Conservation (phyloP, 176 grass and related monocot species). For the Oropetium thomaeum region DNA sequence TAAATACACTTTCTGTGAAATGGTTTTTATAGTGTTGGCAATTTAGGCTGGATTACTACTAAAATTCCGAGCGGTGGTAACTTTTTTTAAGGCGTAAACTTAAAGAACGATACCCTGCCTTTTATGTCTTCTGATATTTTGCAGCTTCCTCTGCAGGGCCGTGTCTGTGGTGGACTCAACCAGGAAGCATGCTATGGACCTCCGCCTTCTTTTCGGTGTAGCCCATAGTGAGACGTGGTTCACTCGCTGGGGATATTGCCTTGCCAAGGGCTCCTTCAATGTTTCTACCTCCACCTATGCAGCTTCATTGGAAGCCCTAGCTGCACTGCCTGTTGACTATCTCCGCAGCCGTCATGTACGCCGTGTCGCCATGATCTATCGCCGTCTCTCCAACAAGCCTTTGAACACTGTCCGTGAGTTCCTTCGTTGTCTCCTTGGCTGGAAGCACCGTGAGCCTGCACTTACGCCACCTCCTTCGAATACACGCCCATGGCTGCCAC, state of each 20-base stretch:
- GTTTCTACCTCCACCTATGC: constrained; percentile 56
- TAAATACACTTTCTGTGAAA: not conserved
- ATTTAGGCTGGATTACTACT: not conserved
- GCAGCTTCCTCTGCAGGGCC: constrained; percentile 43
- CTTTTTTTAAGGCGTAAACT: not conserved
- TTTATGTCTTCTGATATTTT: constrained; percentile 25
- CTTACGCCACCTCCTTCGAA: constrained; percentile 4
- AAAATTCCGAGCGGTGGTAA: constrained; percentile 14
- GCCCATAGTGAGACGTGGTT: constrained; percentile 75
- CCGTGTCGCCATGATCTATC: constrained; percentile 56
- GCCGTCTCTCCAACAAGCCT: constrained; percentile 50
- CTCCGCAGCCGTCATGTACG: constrained; percentile 64
- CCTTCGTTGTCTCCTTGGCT: constrained; percentile 66
- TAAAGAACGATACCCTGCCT: not conserved
- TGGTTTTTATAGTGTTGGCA: not conserved
- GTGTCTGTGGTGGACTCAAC: constrained; percentile 75
- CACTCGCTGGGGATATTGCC: constrained; percentile 79
- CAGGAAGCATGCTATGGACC: constrained; percentile 58
- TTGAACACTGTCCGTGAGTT: constrained; percentile 63
- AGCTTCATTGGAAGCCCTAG: constrained; percentile 50
- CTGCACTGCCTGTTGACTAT: constrained; percentile 51
- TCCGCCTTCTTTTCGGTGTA: constrained; percentile 74
- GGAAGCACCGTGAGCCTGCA: constrained; percentile 53
- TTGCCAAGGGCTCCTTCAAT: constrained; percentile 62
- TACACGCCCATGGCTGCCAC: constrained; percentile 8